Conservation (phyloP, 192 early-diverging fungal genomes). For the Rhizophagus clarus region DNA sequence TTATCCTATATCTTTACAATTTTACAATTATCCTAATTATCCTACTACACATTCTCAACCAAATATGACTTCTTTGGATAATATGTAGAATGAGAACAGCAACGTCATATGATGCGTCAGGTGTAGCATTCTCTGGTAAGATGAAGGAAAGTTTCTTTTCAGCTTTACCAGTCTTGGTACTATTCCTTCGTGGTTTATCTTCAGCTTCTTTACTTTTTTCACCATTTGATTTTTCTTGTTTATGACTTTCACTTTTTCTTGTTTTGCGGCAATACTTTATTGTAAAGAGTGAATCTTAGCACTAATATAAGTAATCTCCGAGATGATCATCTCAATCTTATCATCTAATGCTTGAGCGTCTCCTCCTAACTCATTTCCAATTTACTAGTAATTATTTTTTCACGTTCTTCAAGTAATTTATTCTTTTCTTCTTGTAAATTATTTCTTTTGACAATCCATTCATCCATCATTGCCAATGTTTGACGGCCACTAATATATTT, state of each 20-base stretch:
- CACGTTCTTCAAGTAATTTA: conserved; percentile 53
- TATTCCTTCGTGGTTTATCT: conserved; percentile 26
- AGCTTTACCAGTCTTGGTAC: conserved; percentile 34
- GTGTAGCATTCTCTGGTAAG: conserved; percentile 43
- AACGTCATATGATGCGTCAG: conserved; percentile 53
- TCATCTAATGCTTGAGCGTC: conserved; percentile 58
- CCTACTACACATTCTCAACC: too few relatives aligned
- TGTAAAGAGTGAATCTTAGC: conserved; percentile 55
- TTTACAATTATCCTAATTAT: too few relatives aligned
- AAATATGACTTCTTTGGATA: too few relatives aligned
- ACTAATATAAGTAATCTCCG: conserved; percentile 59
- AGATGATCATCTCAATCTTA: conserved; percentile 55
- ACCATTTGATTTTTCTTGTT: conserved; percentile 25
- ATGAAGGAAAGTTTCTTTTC: conserved; percentile 42
- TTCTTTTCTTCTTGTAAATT: conserved; percentile 49
- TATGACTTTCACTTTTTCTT: neutral
- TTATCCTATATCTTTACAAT: too few relatives aligned
- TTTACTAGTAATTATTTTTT: conserved; percentile 38
- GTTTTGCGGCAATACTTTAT: conserved; percentile 18
- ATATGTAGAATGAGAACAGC: conserved; percentile 52
- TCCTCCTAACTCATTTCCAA: conserved; percentile 33
- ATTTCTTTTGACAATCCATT: conserved; percentile 53
- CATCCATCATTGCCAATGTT: conserved; percentile 55
- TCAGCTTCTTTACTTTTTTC: conserved; percentile 34
- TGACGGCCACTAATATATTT: conserved; percentile 58